These are phyloP conservation scores for Fusarium udum DNA, from an alignment of 2,329 filamentous ascomycete species.

Conservation along the genomic window DNA sequence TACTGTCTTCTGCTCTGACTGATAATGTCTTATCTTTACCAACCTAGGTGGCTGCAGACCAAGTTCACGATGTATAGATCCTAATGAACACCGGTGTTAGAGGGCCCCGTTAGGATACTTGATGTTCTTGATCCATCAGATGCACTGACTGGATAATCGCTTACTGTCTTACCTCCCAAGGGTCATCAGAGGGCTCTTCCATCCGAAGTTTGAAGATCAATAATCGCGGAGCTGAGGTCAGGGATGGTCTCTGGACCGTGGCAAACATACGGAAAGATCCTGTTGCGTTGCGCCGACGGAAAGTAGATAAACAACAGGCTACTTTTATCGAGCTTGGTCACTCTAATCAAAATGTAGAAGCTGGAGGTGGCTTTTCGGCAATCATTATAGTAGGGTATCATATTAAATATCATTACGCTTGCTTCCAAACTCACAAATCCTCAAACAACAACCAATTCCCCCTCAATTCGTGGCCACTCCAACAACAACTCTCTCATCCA, in stretches of 20 bases:
- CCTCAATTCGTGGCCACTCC: not conserved
- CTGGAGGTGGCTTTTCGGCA: accelerated
- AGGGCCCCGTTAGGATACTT: not conserved
- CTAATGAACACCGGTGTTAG: not conserved
- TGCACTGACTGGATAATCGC: too few species aligned
- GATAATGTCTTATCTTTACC: too few species aligned
- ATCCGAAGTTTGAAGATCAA: too few species aligned
- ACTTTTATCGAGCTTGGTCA: not conserved
- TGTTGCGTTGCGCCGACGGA: not conserved
- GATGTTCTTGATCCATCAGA: not conserved
- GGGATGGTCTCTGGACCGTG: not conserved
- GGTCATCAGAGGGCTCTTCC: too few species aligned
- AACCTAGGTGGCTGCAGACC: not conserved
- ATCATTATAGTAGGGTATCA: not conserved
- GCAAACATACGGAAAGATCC: not conserved
- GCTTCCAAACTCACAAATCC: not conserved
- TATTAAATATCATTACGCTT: not conserved
- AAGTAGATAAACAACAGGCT: accelerated
- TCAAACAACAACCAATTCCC: not conserved
- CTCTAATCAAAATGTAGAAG: accelerated
- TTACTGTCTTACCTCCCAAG: too few species aligned
- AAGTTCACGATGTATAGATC: too few species aligned
- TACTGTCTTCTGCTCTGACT: not conserved
- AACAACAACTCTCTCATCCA: not conserved
- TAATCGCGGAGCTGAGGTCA: not conserved